A percentile compares a stretch with the other conserved stretches of the same genome.
These are phyloP conservation scores for Lepidium sativum DNA, from an alignment of 345 rosid genomes.

Conservation along the genomic window DNA sequence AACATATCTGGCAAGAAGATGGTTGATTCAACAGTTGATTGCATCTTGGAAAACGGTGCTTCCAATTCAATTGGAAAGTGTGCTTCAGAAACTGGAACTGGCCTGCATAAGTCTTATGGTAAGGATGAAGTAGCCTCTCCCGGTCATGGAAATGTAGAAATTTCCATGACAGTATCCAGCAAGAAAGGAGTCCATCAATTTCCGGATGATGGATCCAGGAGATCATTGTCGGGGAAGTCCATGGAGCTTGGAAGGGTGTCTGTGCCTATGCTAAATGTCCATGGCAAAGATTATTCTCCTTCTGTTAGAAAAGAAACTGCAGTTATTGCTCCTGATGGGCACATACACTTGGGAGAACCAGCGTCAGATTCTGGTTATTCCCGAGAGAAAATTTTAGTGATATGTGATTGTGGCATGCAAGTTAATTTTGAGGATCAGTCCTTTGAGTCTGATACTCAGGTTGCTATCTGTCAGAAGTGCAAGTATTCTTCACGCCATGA, in stretches of 20 bases:
- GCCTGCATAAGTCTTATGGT: not conserved
- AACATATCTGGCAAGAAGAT: constrained; percentile 21
- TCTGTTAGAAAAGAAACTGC: not conserved
- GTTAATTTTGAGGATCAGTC: constrained; percentile 19
- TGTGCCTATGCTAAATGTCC: not conserved
- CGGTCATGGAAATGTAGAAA: not conserved
- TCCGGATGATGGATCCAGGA: constrained; percentile 7
- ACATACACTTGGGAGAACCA: constrained; percentile 7
- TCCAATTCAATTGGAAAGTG: too few species aligned
- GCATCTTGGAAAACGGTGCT: not conserved
- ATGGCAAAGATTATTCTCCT: not conserved
- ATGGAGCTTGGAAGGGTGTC: not conserved
- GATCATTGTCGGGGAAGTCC: not conserved
- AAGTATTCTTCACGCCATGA: constrained; percentile 22
- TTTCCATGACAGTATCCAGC: not conserved
- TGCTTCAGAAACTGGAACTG: constrained; percentile 8
- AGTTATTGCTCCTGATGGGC: constrained; percentile 13
- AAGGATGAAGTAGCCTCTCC: constrained; percentile 5
- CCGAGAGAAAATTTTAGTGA: constrained; percentile 7
- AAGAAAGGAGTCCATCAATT: not conserved
- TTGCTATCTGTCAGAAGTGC: constrained; percentile 28
- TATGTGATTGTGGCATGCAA: constrained; percentile 25
- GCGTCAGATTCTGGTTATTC: constrained; percentile 22
- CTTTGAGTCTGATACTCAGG: constrained; percentile 22
- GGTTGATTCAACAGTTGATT: constrained; percentile 33